Base-by-base conservation (phyloP, 768 basidiomycete species). In the Podaxis sp. region DNA sequence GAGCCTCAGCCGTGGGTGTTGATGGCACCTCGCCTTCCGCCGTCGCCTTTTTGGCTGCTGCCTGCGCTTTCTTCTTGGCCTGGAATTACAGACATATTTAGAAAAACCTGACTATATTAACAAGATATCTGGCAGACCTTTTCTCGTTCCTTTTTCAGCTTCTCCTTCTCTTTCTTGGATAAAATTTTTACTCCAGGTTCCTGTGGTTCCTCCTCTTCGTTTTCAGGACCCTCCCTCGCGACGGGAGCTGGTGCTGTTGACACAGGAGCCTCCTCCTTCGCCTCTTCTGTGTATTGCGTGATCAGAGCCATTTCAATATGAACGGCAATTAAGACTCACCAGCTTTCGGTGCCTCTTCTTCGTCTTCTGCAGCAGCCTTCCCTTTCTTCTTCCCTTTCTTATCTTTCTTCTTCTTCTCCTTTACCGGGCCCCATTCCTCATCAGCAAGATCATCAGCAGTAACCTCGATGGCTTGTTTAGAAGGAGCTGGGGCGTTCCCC, bases 81-180 rank as follows among this genome's bases (percentile, higher is more conserved):
- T 96, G 55, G 61, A 60, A 57, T 55, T 56, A 51, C 55, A 57
- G 64, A 53, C 65, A 36, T 64, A 19, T 54, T 50, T 58, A 54
- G 8, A 40, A 58, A 57, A 55, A 46, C 40, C 25, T n/a, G 55
- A 64, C 33, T 55, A 9, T 13, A 41, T 25, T n/a, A n/a, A n/a
- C 53, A 60, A 51, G 43, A 59, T 57, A 46, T 22, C 36, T 40
- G 59, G 49, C 69, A 53, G 38, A 89, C 94, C 89, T 97, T 97
- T 79, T 97, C 95, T 56, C 87, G 86, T 76, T 98, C 96, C 78
- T 98, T 98, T 85, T 98, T 98, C 64, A 96, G 79, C 72, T 89
- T 89, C 73, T 98, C 96, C 77, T 98, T 98, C 81, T 98, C 93
- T 73, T 96, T 97, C 79, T 98, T 98, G 17, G 90, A 88, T 38